phyloP scores from a whole-genome alignment of 257 asterid genomes.

The Rehmannia glutinosa region DNA sequence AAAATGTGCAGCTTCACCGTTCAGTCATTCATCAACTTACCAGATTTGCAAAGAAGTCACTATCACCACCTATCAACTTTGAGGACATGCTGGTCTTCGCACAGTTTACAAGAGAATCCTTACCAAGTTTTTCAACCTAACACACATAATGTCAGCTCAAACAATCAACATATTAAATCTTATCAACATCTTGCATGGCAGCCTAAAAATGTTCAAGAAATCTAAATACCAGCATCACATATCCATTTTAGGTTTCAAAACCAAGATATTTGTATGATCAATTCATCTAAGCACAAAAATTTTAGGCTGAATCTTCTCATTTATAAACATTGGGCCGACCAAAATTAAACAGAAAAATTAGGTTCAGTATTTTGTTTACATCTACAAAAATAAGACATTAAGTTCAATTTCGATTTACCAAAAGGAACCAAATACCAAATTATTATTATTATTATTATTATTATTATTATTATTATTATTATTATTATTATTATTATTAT shows the following conservation, averaged over 20 bases:
- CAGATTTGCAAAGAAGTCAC: slow-evolving; percentile 85
- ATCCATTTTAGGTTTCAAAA: slow-evolving; percentile 5
- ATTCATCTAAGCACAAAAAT: background rate
- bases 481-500: too few species aligned
- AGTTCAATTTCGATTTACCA: too few species aligned
- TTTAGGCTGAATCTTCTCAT: background rate
- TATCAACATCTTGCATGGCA: slow-evolving; percentile 2
- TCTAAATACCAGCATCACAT: background rate
- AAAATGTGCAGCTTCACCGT: background rate
- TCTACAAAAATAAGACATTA: too few species aligned
- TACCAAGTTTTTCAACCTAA: slow-evolving; percentile 95
- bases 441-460: too few species aligned
- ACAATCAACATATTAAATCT: background rate
- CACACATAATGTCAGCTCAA: slow-evolving; percentile 16
- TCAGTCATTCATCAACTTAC: slow-evolving; percentile 37
- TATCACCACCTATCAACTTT: slow-evolving; percentile 79
- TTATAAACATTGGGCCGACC: too few species aligned
- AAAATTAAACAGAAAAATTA: too few species aligned
- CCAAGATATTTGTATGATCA: background rate
- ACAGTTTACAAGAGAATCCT: slow-evolving; percentile 79
- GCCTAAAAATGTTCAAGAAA: background rate
- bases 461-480: too few species aligned
- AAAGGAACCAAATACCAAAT: too few species aligned
- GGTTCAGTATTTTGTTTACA: too few species aligned
- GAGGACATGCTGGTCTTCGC: slow-evolving; percentile 99